Base-by-base conservation (phyloP, 2,329 filamentous ascomycete species). In the Ceratocystis papillata region DNA sequence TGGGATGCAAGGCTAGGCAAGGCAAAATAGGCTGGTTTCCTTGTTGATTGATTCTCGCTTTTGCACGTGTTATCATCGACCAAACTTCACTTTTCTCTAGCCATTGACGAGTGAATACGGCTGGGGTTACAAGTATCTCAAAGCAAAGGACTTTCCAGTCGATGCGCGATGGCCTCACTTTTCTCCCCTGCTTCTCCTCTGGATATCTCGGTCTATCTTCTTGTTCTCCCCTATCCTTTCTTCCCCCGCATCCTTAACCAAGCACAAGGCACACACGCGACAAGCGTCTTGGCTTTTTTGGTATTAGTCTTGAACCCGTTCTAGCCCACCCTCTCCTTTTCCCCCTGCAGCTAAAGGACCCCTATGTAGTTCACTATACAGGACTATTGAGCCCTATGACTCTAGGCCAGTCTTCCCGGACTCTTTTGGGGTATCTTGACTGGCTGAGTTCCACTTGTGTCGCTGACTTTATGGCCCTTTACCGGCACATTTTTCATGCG, bases 181-280 rank as follows among this genome's bases (percentile, higher is more conserved):
- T 15, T 41, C 10, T 41, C 3, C 37, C 37, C 37, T 41, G 37
- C 37, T 41, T 12, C 37, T 37, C 33, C 33, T 37, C 22, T 37
- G 3, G 33, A 12, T 10, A 37, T 37, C 33, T 41, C 37, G 37
- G 37, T 15, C 37, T 5, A 41, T 41, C 37, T 41, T 41, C 37
- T 41, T 41, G 37, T 41, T 41, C 37, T 41, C 37, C 10, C 37
- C 37, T 41, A 41, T 33, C 55, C 15, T 25, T 6, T 25, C 33
- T 28, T 37, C n/a, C 17, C 55, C 30, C 28, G 28, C 55, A 30
- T 33, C 55, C 55, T 59, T 30, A n/a, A 59, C 22, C 55, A 37
- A 28, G 30, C 28, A 59, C 55, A 59, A 37, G 55, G 55, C 55
- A 59, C 55, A 37, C 55, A 37, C 55, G 53, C 53, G 55, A 59